Evolutionary conservation across 2,329 filamentous ascomycete species (phyloP).

Genomic region (Scedosporium minutisporum): DNA sequence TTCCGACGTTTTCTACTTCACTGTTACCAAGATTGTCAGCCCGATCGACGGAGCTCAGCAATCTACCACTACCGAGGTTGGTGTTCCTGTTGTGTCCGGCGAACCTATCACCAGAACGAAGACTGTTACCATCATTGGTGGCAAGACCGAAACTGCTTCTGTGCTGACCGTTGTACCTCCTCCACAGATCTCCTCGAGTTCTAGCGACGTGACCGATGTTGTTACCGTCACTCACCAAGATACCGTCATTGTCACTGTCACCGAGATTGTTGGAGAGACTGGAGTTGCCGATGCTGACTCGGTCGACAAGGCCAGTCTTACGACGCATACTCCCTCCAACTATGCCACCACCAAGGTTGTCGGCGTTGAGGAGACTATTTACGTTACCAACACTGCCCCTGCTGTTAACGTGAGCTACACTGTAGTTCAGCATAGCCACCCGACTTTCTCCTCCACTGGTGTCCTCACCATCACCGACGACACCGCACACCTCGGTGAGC

Average conservation of each 20-base stretch:
- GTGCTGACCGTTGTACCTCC: not conserved
- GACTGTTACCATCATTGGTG: not conserved
- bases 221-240: not conserved
- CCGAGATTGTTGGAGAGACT: not conserved
- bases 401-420: not conserved
- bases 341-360: not conserved
- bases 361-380: not conserved
- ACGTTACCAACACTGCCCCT: not conserved
- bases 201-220: too few species aligned
- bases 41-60: not conserved
- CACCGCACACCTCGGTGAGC: not conserved
- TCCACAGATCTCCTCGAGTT: too few species aligned
- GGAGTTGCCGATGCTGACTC: not conserved
- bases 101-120: too few species aligned
- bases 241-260: not conserved
- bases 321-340: not conserved
- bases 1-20: slow-evolving; percentile 9
- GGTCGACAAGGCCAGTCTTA: not conserved
- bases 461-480: not conserved
- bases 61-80: not conserved
- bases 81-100: too few species aligned
- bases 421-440: not conserved
- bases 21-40: slow-evolving; percentile 9
- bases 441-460: not conserved
- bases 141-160: not conserved